Evolutionary conservation across 495 filamentous ascomycete species (phyloP).

Genomic region (Choiromyces venosus): DNA sequence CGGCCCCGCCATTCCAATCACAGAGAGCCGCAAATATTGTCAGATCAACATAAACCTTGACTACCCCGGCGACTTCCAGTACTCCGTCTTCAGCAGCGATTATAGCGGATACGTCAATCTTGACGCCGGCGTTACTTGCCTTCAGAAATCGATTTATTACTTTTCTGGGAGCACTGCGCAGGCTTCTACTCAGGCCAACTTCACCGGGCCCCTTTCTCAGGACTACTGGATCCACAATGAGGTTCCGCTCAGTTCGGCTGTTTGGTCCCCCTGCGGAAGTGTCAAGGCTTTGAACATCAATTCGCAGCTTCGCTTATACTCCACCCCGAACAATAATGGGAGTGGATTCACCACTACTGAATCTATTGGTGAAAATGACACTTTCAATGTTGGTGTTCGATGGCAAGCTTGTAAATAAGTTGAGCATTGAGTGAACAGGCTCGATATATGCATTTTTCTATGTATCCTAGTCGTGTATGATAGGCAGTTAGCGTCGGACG

Average conservation of each 20-base stretch:
- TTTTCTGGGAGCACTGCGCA: constrained; percentile 51
- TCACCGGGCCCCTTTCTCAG: constrained; percentile 48
- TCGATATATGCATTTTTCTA: too few relatives aligned
- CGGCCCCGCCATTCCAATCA: constrained; percentile 38
- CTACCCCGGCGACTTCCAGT: constrained; percentile 58
- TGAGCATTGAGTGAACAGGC: too few relatives aligned
- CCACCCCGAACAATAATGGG: too few relatives aligned
- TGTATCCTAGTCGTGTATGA: too few relatives aligned
- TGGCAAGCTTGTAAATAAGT: too few relatives aligned
- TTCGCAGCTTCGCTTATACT: too few relatives aligned
- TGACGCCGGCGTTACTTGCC: constrained; percentile 52
- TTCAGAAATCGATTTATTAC: constrained; percentile 56
- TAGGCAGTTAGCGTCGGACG: too few relatives aligned
- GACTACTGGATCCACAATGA: constrained; percentile 56
- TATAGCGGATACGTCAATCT: constrained; percentile 57
- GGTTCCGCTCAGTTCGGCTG: constrained; percentile 51
- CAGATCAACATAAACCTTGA: constrained; percentile 55
- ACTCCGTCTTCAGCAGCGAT: constrained; percentile 51
- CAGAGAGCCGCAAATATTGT: constrained; percentile 52
- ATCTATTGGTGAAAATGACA: too few relatives aligned
- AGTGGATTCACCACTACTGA: too few relatives aligned
- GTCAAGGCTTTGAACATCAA: too few relatives aligned
- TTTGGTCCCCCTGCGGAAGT: too few relatives aligned
- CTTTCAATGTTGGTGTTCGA: too few relatives aligned
- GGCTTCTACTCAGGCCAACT: constrained; percentile 51